Evolutionary conservation across 345 rosid genomes (phyloP).

Genomic region (Firmiana major): DNA sequence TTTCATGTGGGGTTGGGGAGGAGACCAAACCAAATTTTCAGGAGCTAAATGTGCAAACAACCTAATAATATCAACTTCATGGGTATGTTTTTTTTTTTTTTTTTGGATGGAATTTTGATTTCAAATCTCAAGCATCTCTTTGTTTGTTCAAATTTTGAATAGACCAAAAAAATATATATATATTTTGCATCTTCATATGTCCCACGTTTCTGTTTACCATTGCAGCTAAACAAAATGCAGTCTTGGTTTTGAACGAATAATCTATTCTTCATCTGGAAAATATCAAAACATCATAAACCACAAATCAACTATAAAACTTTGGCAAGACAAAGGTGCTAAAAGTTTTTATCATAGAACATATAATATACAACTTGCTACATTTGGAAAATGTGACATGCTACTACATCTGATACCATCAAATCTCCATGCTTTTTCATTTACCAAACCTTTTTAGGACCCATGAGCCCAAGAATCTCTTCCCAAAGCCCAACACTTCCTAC

Average conservation of each 20-base stretch:
- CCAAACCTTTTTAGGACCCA: conserved; percentile 60
- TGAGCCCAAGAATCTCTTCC: conserved; percentile 69
- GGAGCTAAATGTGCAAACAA: not conserved
- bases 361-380: not conserved
- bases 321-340: not conserved
- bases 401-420: too few species aligned
- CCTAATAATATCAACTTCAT: not conserved
- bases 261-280: not conserved
- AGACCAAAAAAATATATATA: not conserved
- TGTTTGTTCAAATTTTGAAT: not conserved
- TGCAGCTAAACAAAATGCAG: not conserved
- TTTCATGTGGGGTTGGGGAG: not conserved
- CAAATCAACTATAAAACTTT: not conserved
- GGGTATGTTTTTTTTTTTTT: not conserved
- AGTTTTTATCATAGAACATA: not conserved
- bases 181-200: not conserved
- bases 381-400: not conserved
- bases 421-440: conserved; percentile 8
- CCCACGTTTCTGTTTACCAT: not conserved
- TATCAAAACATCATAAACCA: not conserved
- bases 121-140: not conserved
- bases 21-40: not conserved
- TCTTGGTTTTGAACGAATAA: not conserved
- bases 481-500: conserved; percentile 52
- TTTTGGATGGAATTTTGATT: not conserved